Evolutionary conservation across 495 filamentous ascomycete genomes (phyloP).

Genomic region (Tetracladium setigerum): DNA sequence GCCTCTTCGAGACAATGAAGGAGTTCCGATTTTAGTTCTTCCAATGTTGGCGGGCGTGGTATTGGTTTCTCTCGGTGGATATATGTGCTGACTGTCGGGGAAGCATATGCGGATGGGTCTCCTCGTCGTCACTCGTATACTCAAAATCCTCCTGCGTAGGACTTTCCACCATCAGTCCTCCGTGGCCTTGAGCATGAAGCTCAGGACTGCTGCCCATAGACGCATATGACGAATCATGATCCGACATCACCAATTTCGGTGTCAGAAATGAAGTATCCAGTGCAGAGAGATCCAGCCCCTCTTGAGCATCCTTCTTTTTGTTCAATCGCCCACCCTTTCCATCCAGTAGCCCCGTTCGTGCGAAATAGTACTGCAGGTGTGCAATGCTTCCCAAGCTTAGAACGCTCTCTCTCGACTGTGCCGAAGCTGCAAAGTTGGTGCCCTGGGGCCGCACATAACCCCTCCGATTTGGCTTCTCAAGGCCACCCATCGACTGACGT

Average conservation of each 20-base stretch:
- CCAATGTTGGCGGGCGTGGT: conserved; percentile 76
- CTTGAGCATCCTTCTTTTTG: conserved; percentile 40
- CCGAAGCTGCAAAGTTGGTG: conserved; percentile 85
- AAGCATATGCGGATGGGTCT: conserved; percentile 68
- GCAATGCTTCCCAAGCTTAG: conserved; percentile 94
- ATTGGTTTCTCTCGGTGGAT: conserved; percentile 79
- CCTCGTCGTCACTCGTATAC: conserved; percentile 49
- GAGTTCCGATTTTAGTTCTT: conserved; percentile 69
- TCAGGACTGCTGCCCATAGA: conserved; percentile 50
- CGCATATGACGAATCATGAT: conserved; percentile 46
- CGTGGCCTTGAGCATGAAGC: conserved; percentile 27
- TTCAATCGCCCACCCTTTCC: conserved; percentile 84
- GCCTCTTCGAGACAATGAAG: conserved; percentile 57
- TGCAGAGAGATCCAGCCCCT: conserved; percentile 23
- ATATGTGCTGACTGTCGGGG: conserved; percentile 97
- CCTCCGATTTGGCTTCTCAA: conserved; percentile 47
- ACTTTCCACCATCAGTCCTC: conserved; percentile 24
- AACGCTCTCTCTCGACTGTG: conserved; percentile 82
- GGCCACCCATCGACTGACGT: conserved; percentile 39
- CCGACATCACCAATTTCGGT: conserved; percentile 30
- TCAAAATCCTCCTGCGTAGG: conserved; percentile 38
- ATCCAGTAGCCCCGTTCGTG: conserved; percentile 85
- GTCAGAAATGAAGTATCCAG: conserved; percentile 36
- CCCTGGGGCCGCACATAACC: conserved; percentile 89
- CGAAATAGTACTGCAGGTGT: conserved; percentile 97